Evolutionary conservation across 2,329 filamentous ascomycete species (phyloP).

Genomic region (Stemphylium lycopersici): DNA sequence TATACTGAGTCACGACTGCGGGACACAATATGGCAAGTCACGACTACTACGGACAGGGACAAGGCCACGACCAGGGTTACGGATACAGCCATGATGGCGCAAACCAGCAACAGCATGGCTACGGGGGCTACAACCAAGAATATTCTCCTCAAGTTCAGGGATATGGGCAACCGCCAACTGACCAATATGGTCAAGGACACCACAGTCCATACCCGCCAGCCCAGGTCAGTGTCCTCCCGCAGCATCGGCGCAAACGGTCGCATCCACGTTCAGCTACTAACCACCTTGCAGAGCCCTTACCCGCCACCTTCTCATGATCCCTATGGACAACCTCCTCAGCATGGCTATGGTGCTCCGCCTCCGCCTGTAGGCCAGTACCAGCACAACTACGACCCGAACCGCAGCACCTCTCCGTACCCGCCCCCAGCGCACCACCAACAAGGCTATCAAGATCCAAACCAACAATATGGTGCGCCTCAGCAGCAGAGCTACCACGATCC

Average conservation of each 20-base stretch:
- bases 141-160: conserved; percentile 28
- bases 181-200: conserved; percentile 34
- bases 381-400: conserved; percentile 45
- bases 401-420: conserved; percentile 45
- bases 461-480: conserved; percentile 29
- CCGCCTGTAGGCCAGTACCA: conserved; percentile 35
- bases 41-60: conserved; percentile 45
- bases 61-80: conserved; percentile 24
- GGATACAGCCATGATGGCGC: conserved; percentile 34
- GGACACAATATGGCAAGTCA: conserved; percentile 30
- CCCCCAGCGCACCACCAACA: conserved; percentile 36
- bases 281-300: conserved; percentile 32
- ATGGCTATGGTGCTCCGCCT: conserved; percentile 38
- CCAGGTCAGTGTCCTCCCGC: conserved; percentile 24
- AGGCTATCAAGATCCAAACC: conserved; percentile 25
- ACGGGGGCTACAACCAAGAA: conserved; percentile 31
- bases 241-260: conserved; percentile 15
- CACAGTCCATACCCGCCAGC: conserved; percentile 21
- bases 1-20: background rate
- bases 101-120: conserved; percentile 33
- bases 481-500: conserved; percentile 16
- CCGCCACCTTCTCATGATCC: conserved; percentile 36
- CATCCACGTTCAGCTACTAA: conserved; percentile 18
- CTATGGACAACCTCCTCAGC: conserved; percentile 32
- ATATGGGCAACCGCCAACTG: conserved; percentile 36